Conservation (phyloP, 371 early-diverging fungal species). For the Syncephalis fuscata region DNA sequence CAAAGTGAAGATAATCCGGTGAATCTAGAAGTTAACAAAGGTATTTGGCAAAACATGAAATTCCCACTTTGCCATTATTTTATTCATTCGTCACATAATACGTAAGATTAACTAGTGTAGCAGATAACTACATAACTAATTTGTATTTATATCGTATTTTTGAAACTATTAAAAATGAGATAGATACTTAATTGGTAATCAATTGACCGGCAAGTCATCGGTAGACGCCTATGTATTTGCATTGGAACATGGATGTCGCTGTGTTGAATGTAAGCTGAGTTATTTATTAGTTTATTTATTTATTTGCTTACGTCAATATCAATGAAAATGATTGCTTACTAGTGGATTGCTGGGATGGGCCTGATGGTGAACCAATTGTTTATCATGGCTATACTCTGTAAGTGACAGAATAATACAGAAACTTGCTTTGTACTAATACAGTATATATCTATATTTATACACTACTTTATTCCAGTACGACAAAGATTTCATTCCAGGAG, state of each 20-base stretch:
- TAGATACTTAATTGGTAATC: constrained; percentile 48
- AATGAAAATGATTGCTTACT: too few relatives aligned
- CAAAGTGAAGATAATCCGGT: constrained; percentile 16
- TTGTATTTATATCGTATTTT: constrained; percentile 2
- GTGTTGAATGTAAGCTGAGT: constrained; percentile 38
- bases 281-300: constrained; percentile 2
- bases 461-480: too few relatives aligned
- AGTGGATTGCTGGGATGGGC: constrained; percentile 83
- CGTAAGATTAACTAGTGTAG: constrained; percentile 21
- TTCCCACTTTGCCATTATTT: constrained; percentile 54
- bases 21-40: constrained; percentile 9
- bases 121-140: neutral
- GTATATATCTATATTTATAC: neutral
- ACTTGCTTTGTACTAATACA: neutral
- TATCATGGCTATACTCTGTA: constrained; percentile 68
- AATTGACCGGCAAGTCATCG: constrained; percentile 49
- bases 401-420: too few relatives aligned
- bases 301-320: too few relatives aligned
- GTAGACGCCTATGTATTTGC: constrained; percentile 69
- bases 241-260: constrained; percentile 61
- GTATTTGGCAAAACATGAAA: constrained; percentile 19
- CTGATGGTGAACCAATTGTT: constrained; percentile 50
- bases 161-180: too few relatives aligned
- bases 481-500: constrained; percentile 55
- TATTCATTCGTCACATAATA: constrained; percentile 71